Evolutionary conservation across 2,329 filamentous ascomycete genomes (phyloP), one percentile per base, ranked within the genome.

Genomic region (Monosporascus cannonballus): DNA sequence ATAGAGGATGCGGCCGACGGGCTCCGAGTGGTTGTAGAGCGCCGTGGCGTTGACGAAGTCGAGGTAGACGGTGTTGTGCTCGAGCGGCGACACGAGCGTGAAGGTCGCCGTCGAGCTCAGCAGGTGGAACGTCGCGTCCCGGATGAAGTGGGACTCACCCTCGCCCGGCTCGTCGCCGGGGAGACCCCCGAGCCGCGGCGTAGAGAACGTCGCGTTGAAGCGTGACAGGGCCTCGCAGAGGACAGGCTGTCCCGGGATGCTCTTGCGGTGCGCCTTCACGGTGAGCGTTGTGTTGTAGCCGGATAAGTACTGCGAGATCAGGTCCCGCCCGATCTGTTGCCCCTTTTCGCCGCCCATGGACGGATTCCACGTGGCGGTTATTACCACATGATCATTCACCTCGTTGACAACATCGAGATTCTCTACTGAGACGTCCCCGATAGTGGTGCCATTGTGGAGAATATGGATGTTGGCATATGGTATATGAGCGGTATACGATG

Each of bases 81-180:
- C 72, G 8, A 97, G 75, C 0, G 94, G 94, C 0, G 92, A 96
- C 39, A 85, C 78, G 22, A 97, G 78, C 0, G 82, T 85, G 69
- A 99, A 96, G 1, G 86, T 84, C 3, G 93, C 93, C 0, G 90
- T 91, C 0, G 90, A 96, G 17, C 89, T 88, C 57, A 94, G 79
- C 50, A 97, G 71, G 71, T 97, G 91, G 70, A 99, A 85, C 6
- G 86, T 93, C 11, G 92, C 89, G 61, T 90, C 85, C 66, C 87
- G 82, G 61, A 99, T 90, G 68, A 97, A 96, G 58, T 84, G 83
- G 0, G 79, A 72, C 27, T 71, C 71, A 24, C 74, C 71, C 39
- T 76, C 71, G 11, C 72, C 69, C 15, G 73, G 70, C 14, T n/a
- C 42, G 24, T 73, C 70, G 24, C 77, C 77, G 17, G 84, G 86